A percentile compares a stretch with the other conserved stretches of the same genome.
phyloP scores from a whole-genome alignment of 371 early-diverging fungal genomes.

The Mucor lusitanicus region DNA sequence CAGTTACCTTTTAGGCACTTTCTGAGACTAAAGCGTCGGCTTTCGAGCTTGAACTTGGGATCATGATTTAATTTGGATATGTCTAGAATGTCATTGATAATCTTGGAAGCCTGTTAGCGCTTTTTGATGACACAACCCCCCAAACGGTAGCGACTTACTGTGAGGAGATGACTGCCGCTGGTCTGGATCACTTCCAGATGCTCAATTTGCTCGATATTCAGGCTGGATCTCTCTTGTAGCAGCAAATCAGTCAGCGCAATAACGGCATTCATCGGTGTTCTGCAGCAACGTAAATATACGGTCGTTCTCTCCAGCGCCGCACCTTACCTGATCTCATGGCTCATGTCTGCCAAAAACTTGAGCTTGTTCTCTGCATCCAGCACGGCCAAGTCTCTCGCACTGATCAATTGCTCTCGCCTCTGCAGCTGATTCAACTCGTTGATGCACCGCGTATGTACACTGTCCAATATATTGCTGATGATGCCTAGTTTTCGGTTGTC shows the following conservation, averaged over 20 bases:
- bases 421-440: slow-evolving; percentile 50
- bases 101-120: slow-evolving; percentile 27
- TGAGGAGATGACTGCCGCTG: slow-evolving; percentile 61
- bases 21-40: slow-evolving; percentile 54
- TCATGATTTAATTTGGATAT: slow-evolving; percentile 65
- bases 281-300: background rate
- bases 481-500: background rate
- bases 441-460: slow-evolving; percentile 38
- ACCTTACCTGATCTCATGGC: slow-evolving; percentile 49
- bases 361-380: slow-evolving; percentile 62
- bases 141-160: slow-evolving; percentile 32
- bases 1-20: slow-evolving; percentile 61
- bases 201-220: slow-evolving; percentile 55
- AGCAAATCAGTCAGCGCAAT: slow-evolving; percentile 61
- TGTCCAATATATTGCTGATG: slow-evolving; percentile 25
- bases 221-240: slow-evolving; percentile 49
- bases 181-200: slow-evolving; percentile 64
- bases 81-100: slow-evolving; percentile 63
- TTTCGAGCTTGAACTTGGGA: slow-evolving; percentile 59
- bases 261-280: slow-evolving; percentile 67
- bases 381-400: slow-evolving; percentile 52
- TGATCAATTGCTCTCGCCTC: slow-evolving; percentile 45
- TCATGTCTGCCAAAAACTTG: slow-evolving; percentile 64
- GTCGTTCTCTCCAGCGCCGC: too few relatives aligned
- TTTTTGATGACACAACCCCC: too few relatives aligned